A percentile compares a stretch with the other conserved stretches of the same genome.
Conservation (phyloP, 495 filamentous ascomycete genomes). For the Hypoxylon subgilvum region DNA sequence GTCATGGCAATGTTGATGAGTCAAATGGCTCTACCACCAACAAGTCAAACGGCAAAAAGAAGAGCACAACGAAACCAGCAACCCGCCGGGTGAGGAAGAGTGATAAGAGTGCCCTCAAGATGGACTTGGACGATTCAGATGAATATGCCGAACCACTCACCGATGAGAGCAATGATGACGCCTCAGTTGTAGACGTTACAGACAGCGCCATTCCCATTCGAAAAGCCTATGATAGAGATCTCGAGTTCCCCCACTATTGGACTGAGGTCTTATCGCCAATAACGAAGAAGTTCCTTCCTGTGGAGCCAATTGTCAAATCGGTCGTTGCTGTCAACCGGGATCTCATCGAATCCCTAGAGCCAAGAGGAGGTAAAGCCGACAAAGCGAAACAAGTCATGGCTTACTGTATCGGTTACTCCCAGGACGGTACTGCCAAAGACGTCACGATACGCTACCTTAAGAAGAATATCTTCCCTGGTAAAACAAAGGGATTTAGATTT, state of each 20-base stretch:
- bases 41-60: constrained; percentile 29
- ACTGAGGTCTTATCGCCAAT: constrained; percentile 83
- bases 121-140: constrained; percentile 55
- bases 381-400: constrained; percentile 87
- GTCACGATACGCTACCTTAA: constrained; percentile 92
- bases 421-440: constrained; percentile 90
- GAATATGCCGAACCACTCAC: constrained; percentile 45
- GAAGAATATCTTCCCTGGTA: constrained; percentile 81
- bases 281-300: constrained; percentile 75
- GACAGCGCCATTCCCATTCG: constrained; percentile 32
- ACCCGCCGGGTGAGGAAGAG: constrained; percentile 35
- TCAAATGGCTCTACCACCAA: constrained; percentile 19
- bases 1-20: constrained; percentile 17
- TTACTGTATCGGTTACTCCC: constrained; percentile 86
- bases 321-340: constrained; percentile 71
- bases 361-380: constrained; percentile 79
- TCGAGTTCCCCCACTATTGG: constrained; percentile 91
- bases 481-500: constrained; percentile 85
- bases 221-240: constrained; percentile 66
- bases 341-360: constrained; percentile 76
- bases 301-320: constrained; percentile 76
- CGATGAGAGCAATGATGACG: constrained; percentile 50
- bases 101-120: constrained; percentile 49
- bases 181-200: constrained; percentile 46
- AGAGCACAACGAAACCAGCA: constrained; percentile 20